These are phyloP conservation scores for Sedum album DNA, from an alignment of 164 flowering plant species.

Conservation along the genomic window DNA sequence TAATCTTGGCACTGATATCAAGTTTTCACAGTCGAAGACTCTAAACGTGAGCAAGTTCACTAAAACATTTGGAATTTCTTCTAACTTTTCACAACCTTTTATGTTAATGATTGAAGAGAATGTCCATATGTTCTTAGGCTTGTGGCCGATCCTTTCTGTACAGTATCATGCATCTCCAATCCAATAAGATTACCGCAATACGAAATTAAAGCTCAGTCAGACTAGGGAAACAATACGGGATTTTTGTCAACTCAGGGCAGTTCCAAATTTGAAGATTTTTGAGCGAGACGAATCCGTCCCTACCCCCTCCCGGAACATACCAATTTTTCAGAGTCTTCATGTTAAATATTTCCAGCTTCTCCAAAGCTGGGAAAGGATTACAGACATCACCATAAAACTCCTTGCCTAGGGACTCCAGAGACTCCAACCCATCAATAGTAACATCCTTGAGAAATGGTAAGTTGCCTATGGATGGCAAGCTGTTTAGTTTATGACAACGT, in stretches of 20 bases:
- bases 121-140: not conserved
- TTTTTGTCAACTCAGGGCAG: not conserved
- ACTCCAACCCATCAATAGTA: not conserved
- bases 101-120: not conserved
- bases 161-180: not conserved
- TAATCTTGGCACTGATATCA: not conserved
- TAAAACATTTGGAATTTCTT: not conserved
- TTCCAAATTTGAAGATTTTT: no score
- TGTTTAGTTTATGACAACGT: not conserved
- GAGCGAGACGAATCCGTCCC: not conserved
- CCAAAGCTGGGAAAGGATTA: not conserved
- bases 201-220: not conserved
- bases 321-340: not conserved
- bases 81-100: not conserved
- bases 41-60: not conserved
- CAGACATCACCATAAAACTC: not conserved
- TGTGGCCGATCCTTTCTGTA: not conserved
- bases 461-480: not conserved
- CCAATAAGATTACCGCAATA: not conserved
- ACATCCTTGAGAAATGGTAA: not conserved
- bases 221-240: not conserved
- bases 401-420: not conserved
- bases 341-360: not conserved
- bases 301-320: not conserved
- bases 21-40: not conserved